These are phyloP conservation scores for Aspergillus felis DNA, from an alignment of 2,329 filamentous ascomycete genomes.

Conservation along the genomic window DNA sequence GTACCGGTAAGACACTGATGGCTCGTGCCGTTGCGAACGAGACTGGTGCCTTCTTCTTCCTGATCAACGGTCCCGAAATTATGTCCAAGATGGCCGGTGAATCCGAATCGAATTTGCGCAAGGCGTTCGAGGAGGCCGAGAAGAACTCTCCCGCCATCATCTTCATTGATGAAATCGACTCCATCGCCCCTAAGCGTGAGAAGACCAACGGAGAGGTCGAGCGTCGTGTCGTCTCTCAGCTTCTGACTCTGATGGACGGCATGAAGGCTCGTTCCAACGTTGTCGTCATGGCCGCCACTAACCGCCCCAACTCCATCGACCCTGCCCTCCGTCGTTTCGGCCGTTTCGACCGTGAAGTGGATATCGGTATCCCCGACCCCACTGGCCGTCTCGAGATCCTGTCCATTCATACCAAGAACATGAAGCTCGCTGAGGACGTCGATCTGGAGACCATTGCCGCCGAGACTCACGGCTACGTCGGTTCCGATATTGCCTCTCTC, in stretches of 20 bases:
- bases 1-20: conserved; percentile 99
- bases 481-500: conserved; percentile 95
- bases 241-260: conserved; percentile 96
- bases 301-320: conserved; percentile 97
- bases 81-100: conserved; percentile 99
- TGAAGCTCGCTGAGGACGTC: conserved; percentile 97
- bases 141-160: conserved; percentile 99
- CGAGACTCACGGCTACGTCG: conserved; percentile 98
- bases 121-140: conserved; percentile 99
- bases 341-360: conserved; percentile 97
- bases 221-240: conserved; percentile 95
- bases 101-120: conserved; percentile 95
- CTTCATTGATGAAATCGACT: conserved; percentile 99
- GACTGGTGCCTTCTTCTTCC: conserved; percentile 98
- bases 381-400: conserved; percentile 98
- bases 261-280: conserved; percentile 99
- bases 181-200: conserved; percentile 98
- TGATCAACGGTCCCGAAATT: conserved; percentile 98
- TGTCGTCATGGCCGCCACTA: conserved; percentile 98
- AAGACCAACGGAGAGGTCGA: conserved; percentile 99
- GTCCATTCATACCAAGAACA: conserved; percentile 99
- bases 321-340: conserved; percentile 96
- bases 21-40: conserved; percentile 98
- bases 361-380: conserved; percentile 96
- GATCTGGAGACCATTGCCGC: conserved; percentile 94